Evolutionary conservation across 1,284 basidiomycete species (phyloP), one percentile per base, ranked within the genome.

Genomic region (Rhodofomes roseus): DNA sequence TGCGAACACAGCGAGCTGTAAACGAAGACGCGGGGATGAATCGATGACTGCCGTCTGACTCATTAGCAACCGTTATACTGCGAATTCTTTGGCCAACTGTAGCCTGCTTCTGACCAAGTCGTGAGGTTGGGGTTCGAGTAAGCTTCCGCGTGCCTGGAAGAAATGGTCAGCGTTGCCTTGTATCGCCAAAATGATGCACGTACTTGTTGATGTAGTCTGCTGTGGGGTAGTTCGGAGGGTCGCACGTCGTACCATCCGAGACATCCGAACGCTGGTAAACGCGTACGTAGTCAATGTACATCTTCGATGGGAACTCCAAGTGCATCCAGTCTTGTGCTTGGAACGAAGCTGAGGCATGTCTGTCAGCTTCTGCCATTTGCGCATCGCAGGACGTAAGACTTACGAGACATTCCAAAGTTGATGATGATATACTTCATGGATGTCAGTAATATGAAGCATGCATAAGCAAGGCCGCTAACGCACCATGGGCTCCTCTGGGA

Each of bases 401-500:
- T 79, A 61, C 84, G 81, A 22, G 90, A 80, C 73, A 92, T 80
- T 57, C 89, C 90, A 60, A 92, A 73, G 73, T 92, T 92, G 65
- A 92, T 59, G 64, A 92, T 83, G 50, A 92, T 72, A 67, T 87
- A 90, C 90, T 92, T 60, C 29, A 39, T n/a, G 31, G 1, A 37
- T 5, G 25, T 46, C 14, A 36, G 41, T 9, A 23, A 22, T 14
- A 9, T 22, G 11, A 7, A 55, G 4, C 25, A 14, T 6, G 5
- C 34, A 54, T 20, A 20, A 44, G 23, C 23, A 54, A 65, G 18
- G 11, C 27, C 18, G 16, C 11, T 8, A 8, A 66, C 75, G 77
- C 73, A 85, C 83, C 86, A 89, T 82, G 20, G 91, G 91, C 68
- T 93, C 92, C 68, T 94, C 90, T 7, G 92, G 77, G 55, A 95